Evolutionary conservation across 2,329 filamentous ascomycete genomes (phyloP), one percentile per base, ranked within the genome.

Genomic region (Alternaria angustiovoidea): DNA sequence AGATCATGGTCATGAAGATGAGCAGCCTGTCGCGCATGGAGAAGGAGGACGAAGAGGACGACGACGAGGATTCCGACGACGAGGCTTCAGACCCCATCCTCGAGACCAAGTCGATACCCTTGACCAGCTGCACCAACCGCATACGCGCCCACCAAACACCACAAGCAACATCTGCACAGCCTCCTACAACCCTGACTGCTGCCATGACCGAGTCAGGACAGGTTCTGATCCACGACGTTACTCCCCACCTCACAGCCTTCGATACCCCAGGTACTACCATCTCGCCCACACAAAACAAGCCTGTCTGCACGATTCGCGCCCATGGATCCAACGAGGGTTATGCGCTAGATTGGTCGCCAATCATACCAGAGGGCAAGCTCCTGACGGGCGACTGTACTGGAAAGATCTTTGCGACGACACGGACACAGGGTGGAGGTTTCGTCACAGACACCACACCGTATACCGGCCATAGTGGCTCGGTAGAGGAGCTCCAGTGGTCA

Each of bases 401-500:
- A 60, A 84, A 91, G 62, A 97, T 99, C 75, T 98, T 93, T 80
- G 85, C 89, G 61, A 97, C 94, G 1, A 93, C 92, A 7, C 87
- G 92, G 58, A 94, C 90, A 51, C 92, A 95, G 74, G 93, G 92
- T 60, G 95, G 94, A 53, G 91, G 91, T 64, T 98, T 93, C 86
- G 90, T 92, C 18, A 96, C 93, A 5, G 94, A 97, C 77, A 91
- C 87, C 12, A 87, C 91, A 43, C 84, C 94, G 1, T 96, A 96
- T 81, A 87, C 87, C 22, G 94, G 94, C 51, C 95, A 99, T 82
- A 86, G 86, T 8, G 88, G 89, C 74, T 94, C 91, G 52, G 89
- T 99, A 16, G 95, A 99, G 82, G 95, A 99, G 76, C 84, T 99
- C 26, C 94, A 98, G 80, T 99, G 95, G 95, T 96, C 92, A 52